These are phyloP conservation scores for Erigeron canadensis DNA, from an alignment of 129 eudicot genomes.

Conservation along the genomic window DNA sequence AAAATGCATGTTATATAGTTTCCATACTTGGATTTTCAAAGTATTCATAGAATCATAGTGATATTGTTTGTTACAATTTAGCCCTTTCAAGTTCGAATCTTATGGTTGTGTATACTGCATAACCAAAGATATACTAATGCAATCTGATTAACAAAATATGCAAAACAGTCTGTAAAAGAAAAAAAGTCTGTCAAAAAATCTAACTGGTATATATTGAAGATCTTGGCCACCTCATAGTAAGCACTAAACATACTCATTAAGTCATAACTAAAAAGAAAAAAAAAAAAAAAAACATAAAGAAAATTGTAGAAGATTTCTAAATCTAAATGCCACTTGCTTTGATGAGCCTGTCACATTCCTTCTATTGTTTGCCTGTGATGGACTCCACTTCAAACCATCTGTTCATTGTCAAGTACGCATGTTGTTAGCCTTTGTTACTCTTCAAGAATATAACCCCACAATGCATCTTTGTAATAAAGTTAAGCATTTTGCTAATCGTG, in stretches of 20 bases:
- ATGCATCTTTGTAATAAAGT: constrained; percentile 17
- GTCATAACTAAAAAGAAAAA: constrained; percentile 36
- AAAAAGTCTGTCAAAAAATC: constrained; percentile 17
- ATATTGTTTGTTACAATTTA: not conserved
- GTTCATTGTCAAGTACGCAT: constrained; percentile 25
- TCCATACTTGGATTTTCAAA: not conserved
- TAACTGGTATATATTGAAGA: constrained; percentile 28
- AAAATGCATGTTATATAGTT: not conserved
- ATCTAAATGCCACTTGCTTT: constrained; percentile 40
- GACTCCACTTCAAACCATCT: constrained; percentile 62
- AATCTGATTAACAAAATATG: constrained; percentile 22
- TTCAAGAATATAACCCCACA: constrained; percentile 1
- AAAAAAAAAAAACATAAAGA: constrained; percentile 7
- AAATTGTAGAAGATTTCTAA: constrained; percentile 31
- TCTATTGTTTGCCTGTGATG: constrained; percentile 29
- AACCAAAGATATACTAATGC: not conserved
- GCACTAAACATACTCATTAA: constrained; percentile 19
- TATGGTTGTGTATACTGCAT: not conserved
- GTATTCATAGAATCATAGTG: not conserved
- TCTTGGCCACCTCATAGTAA: constrained; percentile 29
- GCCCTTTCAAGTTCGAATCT: not conserved
- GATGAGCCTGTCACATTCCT: constrained; percentile 31
- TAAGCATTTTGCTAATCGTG: too few relatives aligned
- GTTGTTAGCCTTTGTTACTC: constrained; percentile 24
- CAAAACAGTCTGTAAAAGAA: constrained; percentile 20